phyloP scores from a whole-genome alignment of 441 rosid genomes.

The Theobroma grandiflorum region DNA sequence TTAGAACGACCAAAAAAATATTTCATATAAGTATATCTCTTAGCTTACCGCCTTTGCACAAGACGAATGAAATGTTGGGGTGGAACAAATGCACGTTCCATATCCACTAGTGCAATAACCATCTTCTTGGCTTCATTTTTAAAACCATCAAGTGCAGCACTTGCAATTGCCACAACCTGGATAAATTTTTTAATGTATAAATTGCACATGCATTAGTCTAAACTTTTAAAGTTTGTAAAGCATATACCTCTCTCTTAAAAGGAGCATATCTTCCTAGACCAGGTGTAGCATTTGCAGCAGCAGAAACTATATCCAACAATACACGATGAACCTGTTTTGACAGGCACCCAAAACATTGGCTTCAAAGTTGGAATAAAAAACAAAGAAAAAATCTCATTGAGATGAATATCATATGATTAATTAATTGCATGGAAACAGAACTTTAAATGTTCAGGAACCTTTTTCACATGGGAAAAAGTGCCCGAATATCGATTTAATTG shows the following conservation, averaged over 20 bases:
- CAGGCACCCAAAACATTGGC: constrained; percentile 15
- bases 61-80: constrained; percentile 97
- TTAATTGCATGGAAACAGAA: not conserved
- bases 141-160: constrained; percentile 85
- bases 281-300: constrained; percentile 90
- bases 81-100: constrained; percentile 99
- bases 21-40: not conserved
- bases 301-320: constrained; percentile 83
- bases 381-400: constrained; percentile 17
- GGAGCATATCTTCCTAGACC: constrained; percentile 98
- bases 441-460: not conserved
- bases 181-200: constrained; percentile 11
- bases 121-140: constrained; percentile 88
- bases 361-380: constrained; percentile 13
- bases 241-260: constrained; percentile 85
- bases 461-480: not conserved
- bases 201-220: not conserved
- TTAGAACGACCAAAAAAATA: not conserved
- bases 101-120: constrained; percentile 97
- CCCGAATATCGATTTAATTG: not conserved
- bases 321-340: constrained; percentile 85
- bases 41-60: constrained; percentile 83
- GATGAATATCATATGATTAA: not conserved
- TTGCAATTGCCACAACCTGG: constrained; percentile 90
- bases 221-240: constrained; percentile 15